Percentiles rank a stretch among this genome's conserved stretches.
Evolutionary conservation across 2,329 filamentous ascomycete species (phyloP).

Genomic region (Raffaelea arxii): DNA sequence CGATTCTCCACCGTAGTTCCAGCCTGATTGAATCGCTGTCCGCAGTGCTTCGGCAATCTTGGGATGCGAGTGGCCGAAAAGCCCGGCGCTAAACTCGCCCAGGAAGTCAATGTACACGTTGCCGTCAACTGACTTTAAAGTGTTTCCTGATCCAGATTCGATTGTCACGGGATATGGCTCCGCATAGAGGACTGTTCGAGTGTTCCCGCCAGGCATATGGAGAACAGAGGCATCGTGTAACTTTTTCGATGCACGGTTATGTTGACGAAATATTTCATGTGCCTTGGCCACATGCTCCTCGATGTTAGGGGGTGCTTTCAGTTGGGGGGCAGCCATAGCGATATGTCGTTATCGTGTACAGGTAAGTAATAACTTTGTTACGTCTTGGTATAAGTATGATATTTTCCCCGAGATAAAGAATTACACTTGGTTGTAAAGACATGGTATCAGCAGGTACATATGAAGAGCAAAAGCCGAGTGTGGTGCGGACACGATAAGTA

Average conservation of each 20-base stretch:
- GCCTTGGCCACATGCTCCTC: constrained; percentile 6
- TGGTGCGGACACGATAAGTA: too few species aligned
- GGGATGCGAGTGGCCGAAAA: constrained; percentile 56
- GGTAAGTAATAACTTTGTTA: too few species aligned
- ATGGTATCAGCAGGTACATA: too few species aligned
- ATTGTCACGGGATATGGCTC: constrained; percentile 26
- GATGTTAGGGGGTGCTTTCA: too few species aligned
- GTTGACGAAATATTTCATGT: constrained; percentile 5
- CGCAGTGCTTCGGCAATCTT: constrained; percentile 11
- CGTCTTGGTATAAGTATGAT: too few species aligned
- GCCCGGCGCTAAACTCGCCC: constrained; percentile 52
- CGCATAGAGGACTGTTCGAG: constrained; percentile 30
- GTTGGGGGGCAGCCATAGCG: too few species aligned
- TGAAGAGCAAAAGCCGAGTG: too few species aligned
- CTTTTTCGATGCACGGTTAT: constrained; percentile 6
- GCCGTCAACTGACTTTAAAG: constrained; percentile 19
- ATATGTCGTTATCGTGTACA: too few species aligned
- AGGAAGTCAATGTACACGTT: constrained; percentile 47
- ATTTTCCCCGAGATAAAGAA: too few species aligned
- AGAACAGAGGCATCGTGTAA: constrained; percentile 4
- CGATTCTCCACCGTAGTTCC: constrained; percentile 44
- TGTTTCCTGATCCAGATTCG: constrained; percentile 15
- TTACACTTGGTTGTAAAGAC: too few species aligned
- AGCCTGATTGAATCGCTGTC: constrained; percentile 23
- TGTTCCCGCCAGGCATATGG: constrained; percentile 28